Evolutionary conservation across 768 basidiomycete species (phyloP).

Genomic region (Boletales sp.): DNA sequence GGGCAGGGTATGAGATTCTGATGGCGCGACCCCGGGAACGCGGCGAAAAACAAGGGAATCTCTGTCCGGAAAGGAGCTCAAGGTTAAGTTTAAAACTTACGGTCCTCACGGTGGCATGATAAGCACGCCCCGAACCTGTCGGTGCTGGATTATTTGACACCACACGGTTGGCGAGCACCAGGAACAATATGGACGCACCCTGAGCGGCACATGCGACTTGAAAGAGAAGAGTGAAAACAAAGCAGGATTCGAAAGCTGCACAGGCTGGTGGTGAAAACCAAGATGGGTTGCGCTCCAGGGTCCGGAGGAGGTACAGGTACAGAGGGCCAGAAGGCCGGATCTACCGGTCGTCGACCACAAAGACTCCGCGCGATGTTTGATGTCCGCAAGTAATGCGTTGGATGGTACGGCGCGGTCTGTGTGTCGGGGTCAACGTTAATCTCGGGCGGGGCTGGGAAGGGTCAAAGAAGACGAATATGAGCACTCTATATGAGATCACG

Average conservation of each 20-base stretch:
- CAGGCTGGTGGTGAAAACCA: background rate
- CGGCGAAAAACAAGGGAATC: background rate
- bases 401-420: no score
- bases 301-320: no score
- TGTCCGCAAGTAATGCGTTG: no score
- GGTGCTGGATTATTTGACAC: background rate
- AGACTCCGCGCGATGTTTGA: no score
- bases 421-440: no score
- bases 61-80: background rate
- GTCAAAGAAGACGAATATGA: no score
- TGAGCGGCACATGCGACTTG: background rate
- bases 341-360: background rate
- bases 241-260: background rate
- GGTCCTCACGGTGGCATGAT: constrained; percentile 1
- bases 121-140: constrained; percentile 6
- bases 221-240: background rate
- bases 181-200: background rate
- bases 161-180: no score
- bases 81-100: background rate
- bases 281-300: background rate
- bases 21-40: background rate
- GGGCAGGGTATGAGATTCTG: background rate
- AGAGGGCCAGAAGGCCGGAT: background rate
- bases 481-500: constrained; percentile 6
- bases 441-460: background rate